Base-by-base conservation (phyloP, 768 basidiomycete genomes). In the Termitomyces sp. region DNA sequence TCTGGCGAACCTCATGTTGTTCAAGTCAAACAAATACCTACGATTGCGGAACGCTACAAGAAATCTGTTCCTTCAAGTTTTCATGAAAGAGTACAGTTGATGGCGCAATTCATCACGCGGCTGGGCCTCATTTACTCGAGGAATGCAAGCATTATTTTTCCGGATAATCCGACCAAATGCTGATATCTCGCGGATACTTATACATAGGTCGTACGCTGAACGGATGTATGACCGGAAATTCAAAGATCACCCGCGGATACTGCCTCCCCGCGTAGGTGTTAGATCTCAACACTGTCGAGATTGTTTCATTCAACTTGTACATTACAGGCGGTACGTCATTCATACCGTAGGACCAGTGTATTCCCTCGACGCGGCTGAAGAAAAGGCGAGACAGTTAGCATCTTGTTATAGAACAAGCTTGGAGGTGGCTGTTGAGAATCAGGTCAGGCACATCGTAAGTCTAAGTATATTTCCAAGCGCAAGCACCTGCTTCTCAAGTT, bases 271-370 rank as follows among this genome's bases (percentile, higher is more conserved):
- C 89, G 92, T 93, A 58, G 63, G 87, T 80, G 6, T 32, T 32
- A 40, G 50, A 35, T 50, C 35, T 13, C 32, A 36, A n/a, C 8
- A 23, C 12, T 18, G 52, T 18, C 57, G 30, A 16, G 46, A 28
- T 47, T 18, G 62, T 48, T 55, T 55, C 46, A 46, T 14, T 16
- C 14, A 40, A 41, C 20, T 46, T 57, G 16, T 43, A 46, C 20
- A 32, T 52, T 56, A 10, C 35, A 58, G 91, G 40, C 79, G 80
- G 40, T 78, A 87, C 67, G 77, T 94, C 59, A 90, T 94, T 44
- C 92, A 93, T 65, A 80, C 92, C 3, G 92, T 93, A 16, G 92
- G 92, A 12, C 92, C 92, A 0, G 70, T 89, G 1, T 92, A 88
- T 68, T 77, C 75, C 5, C 57, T 65, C 3, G 58, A 63, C 1